Evolutionary conservation across 2,329 filamentous ascomycete species (phyloP), one percentile per base, ranked within the genome.

Genomic region (Harringtonia aguacate): DNA sequence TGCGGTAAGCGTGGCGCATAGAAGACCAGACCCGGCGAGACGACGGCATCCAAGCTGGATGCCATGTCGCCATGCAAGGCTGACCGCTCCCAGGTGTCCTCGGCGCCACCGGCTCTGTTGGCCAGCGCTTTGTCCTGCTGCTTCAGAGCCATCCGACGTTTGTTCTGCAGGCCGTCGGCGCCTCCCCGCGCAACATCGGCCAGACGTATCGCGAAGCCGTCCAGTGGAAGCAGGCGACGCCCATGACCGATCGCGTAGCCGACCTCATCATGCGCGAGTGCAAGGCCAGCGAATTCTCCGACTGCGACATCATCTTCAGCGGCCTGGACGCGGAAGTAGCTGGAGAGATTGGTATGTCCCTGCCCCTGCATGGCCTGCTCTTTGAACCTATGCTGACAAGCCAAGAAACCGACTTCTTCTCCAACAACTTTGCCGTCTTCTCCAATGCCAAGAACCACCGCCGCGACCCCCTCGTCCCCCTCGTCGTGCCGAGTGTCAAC

Each of bases 361-460:
- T 33, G 5, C 13, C 22, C 21, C n/a, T 10, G 15, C n/a, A 22
- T 22, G 3, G 12, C 15, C 22, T n/a, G 15, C 15, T n/a, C n/a
- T n/a, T n/a, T n/a, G n/a, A n/a, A n/a, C 18, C 27, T 4, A 6
- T 28, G 18, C 36, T 36, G 30, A 30, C 31, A n/a, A n/a, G n/a
- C 14, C 1, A 6, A 89, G 89, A 97, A 65, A 86, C 86, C 76
- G 85, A 85, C 54, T 97, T 97, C 64, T 75, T 94, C 58, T 84
- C 83, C 59, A 82, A 87, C 48, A 81, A 95, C 58, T 79, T 95
- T 41, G 80, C 86, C 56, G 84, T 95, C 61, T 97, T 98, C 71
- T 95, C 88, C 56, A 98, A 97, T 64, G 89, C 92, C 41, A 95
- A 95, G 67, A 97, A 95, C 76, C 87, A 95, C 74, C 84, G 92